Base-by-base conservation (phyloP, 75 land plant species). In the Picea sitchensis region DNA sequence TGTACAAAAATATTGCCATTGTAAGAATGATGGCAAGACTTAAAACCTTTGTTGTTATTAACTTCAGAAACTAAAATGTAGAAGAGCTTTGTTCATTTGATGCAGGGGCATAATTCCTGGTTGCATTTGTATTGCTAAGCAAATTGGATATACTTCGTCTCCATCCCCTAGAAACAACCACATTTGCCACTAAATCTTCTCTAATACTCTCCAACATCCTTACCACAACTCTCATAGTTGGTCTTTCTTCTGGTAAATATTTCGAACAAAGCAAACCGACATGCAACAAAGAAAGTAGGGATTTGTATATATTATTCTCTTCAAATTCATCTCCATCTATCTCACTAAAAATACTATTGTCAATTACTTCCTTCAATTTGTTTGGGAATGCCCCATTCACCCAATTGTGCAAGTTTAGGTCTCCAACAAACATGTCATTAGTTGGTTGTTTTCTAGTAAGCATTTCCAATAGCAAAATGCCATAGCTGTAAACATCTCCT, bases 401-500 rank as follows among this genome's bases (percentile, higher is more conserved):
- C 69, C 69, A 65, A 12, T 32, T 65, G 15, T 14, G 15, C 17
- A 65, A 26, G 38, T 65, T 65, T 32, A 65, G 38, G 41, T 65
- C 69, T 31, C 69, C 69, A 15, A 32, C 41, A 34, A 65, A 32
- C 69, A 65, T 65, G 13, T 30, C 5, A 65, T 34, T 32, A 4
- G 69, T 65, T 65, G 69, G 69, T 26, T 17, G 30, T 26, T 65
- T 61, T 36, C 76, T 83, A 12, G 85, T 83, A 4, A 83, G 14
- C 61, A 83, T 76, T 63, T 83, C 85, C 78, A 83, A 64, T 65
- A 83, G 57, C 72, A 83, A 54, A 17, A 80, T 83, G 21, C 82
- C 85, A 63, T 62, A 83, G 82, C 85, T 83, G 30, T 83, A 83
- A 44, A 83, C 82, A 74, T 83, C 82, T 56, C 78, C 65, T 32